Conservation (phyloP, 441 rosid species). For the Pelargonium cotyledonis region DNA sequence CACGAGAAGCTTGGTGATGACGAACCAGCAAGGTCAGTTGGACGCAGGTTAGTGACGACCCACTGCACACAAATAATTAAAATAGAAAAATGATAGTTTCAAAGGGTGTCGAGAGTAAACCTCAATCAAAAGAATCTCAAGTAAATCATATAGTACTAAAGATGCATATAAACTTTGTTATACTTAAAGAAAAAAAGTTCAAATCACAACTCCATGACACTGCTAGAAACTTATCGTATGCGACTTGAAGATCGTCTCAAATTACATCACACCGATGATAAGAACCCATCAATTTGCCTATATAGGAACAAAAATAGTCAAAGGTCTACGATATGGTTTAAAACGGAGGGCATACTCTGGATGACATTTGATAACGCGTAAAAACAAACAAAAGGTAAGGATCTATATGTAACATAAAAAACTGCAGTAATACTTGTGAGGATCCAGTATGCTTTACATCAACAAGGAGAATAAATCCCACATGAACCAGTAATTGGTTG, state of each 20-base stretch:
- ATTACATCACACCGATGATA: neutral
- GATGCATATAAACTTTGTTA: neutral
- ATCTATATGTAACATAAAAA: no score
- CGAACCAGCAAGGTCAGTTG: slow-evolving; percentile 30
- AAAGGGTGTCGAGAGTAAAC: neutral
- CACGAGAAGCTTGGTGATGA: slow-evolving; percentile 61
- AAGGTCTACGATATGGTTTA: no score
- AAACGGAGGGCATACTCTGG: no score
- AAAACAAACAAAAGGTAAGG: no score
- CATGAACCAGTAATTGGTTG: no score
- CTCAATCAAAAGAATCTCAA: neutral
- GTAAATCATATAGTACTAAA: neutral
- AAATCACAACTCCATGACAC: neutral
- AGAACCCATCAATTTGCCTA: neutral
- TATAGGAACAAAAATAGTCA: neutral
- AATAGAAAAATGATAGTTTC: neutral
- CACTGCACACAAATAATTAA: slow-evolving; percentile 42
- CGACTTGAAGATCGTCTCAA: neutral
- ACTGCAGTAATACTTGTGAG: no score
- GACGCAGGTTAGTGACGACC: slow-evolving; percentile 78
- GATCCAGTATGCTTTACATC: no score
- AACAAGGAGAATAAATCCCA: no score
- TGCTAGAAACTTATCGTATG: neutral
- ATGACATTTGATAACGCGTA: no score
- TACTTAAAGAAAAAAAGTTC: neutral